Evolutionary conservation across 164 flowering plant species (phyloP).

Genomic region (Santalum album): DNA sequence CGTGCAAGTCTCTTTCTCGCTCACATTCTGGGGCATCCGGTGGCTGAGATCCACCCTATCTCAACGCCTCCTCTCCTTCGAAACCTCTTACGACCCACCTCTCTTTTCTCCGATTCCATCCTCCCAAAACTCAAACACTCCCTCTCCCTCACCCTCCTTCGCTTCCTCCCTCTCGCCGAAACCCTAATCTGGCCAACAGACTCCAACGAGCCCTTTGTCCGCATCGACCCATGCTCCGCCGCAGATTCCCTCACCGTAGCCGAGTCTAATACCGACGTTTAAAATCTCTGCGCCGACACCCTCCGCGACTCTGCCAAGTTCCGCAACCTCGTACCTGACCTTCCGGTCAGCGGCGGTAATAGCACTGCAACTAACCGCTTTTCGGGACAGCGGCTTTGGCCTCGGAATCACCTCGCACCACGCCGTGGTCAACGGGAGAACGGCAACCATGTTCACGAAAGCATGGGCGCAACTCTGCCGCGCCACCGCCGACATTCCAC

Average conservation of each 20-base stretch:
- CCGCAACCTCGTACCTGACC: background rate
- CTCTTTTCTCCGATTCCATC: background rate
- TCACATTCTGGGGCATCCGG: conserved; percentile 20
- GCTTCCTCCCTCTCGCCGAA: conserved; percentile 9
- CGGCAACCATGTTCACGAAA: background rate
- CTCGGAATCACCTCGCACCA: background rate
- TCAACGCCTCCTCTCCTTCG: background rate
- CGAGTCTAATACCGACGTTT: background rate
- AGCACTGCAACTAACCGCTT: background rate
- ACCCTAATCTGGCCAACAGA: conserved; percentile 7
- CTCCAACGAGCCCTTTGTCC: conserved; percentile 16
- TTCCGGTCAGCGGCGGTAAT: background rate
- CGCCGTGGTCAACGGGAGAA: background rate
- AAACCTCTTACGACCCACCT: too few relatives aligned
- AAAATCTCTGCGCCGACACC: background rate
- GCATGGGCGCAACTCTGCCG: background rate
- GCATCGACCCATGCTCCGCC: conserved; percentile 7
- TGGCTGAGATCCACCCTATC: conserved; percentile 18
- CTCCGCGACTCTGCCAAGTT: background rate
- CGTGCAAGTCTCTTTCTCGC: conserved; percentile 10
- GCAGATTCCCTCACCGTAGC: conserved; percentile 4
- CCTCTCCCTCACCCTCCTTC: conserved; percentile 27
- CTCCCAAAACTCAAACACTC: conserved; percentile 29
- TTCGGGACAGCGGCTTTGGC: background rate
- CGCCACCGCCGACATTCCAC: background rate